A percentile compares a stretch with the other conserved stretches of the same genome.
Conservation (phyloP, 2,329 filamentous ascomycete genomes). For the Onygenales sp. region DNA sequence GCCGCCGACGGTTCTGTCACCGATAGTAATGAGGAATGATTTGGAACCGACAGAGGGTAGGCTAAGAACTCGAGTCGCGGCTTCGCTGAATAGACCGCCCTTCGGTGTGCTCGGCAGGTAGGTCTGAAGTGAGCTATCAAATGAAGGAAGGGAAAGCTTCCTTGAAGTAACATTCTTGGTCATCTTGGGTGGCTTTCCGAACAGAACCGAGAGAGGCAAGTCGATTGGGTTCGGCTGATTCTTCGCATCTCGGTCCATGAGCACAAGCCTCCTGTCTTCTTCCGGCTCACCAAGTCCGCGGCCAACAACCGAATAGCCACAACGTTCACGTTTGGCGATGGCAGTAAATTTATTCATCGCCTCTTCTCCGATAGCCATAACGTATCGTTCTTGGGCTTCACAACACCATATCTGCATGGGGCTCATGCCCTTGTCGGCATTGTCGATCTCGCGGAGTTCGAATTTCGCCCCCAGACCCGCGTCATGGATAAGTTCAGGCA, state of each 20-base stretch:
- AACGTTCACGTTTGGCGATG: conserved; percentile 72
- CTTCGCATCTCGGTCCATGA: conserved; percentile 70
- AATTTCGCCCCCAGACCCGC: conserved; percentile 85
- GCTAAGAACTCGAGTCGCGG: conserved; percentile 69
- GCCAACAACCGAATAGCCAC: conserved; percentile 86
- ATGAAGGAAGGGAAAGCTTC: conserved; percentile 56
- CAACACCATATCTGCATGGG: conserved; percentile 97
- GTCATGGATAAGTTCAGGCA: conserved; percentile 86
- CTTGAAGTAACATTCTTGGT: conserved; percentile 63
- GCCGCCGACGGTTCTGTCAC: conserved; percentile 83
- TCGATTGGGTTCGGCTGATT: conserved; percentile 74
- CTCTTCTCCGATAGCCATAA: conserved; percentile 75
- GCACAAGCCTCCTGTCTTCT: conserved; percentile 62
- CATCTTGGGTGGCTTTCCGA: conserved; percentile 79
- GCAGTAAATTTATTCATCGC: conserved; percentile 62
- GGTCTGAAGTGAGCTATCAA: conserved; percentile 63
- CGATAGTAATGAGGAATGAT: conserved; percentile 94
- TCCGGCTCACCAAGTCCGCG: conserved; percentile 56
- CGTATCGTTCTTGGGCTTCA: conserved; percentile 93
- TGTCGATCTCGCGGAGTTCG: conserved; percentile 89
- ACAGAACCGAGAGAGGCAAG: conserved; percentile 77
- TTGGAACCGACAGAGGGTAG: conserved; percentile 93
- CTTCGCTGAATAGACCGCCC: conserved; percentile 50
- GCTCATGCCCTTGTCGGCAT: conserved; percentile 81
- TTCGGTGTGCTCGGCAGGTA: conserved; percentile 51